Conservation (phyloP, 805 yeast genomes). For the Torulaspora quercuum region DNA sequence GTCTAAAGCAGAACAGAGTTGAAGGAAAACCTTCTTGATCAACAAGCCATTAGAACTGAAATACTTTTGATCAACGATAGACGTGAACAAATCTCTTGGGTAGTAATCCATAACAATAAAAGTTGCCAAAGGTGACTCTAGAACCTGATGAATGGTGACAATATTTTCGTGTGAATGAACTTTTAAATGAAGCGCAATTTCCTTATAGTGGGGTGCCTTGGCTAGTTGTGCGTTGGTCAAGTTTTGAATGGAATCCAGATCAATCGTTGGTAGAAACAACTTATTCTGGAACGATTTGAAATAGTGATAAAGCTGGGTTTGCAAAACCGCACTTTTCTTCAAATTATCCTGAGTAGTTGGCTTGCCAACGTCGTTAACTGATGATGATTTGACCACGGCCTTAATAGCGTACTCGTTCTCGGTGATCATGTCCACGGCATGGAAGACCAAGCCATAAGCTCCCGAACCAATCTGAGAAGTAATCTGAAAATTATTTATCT, state of each 20-base stretch:
- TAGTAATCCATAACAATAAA: slow-evolving; percentile 84
- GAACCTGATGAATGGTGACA: slow-evolving; percentile 68
- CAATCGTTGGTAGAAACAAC: slow-evolving; percentile 27
- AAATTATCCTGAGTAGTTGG: slow-evolving; percentile 19
- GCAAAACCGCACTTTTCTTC: slow-evolving; percentile 26
- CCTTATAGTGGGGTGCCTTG: slow-evolving; percentile 47
- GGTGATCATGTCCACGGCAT: slow-evolving; percentile 54
- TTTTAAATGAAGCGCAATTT: slow-evolving; percentile 66
- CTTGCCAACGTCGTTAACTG: slow-evolving; percentile 30
- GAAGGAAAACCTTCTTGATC: slow-evolving; percentile 60
- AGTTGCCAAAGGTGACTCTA: slow-evolving; percentile 53
- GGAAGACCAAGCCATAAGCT: slow-evolving; percentile 78
- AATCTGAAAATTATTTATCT: slow-evolving; percentile 42
- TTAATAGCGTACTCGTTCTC: slow-evolving; percentile 64
- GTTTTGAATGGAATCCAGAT: slow-evolving; percentile 27
- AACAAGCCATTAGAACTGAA: slow-evolving; percentile 51
- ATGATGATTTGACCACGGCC: slow-evolving; percentile 52
- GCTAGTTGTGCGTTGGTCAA: slow-evolving; percentile 38
- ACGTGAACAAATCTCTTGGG: slow-evolving; percentile 80
- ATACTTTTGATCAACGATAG: slow-evolving; percentile 71
- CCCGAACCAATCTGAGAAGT: slow-evolving; percentile 58
- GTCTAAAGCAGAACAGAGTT: slow-evolving; percentile 76
- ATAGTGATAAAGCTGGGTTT: slow-evolving; percentile 29
- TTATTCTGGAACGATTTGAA: slow-evolving; percentile 25
- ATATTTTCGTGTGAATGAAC: slow-evolving; percentile 80